Evolutionary conservation across 202 grass and related monocot genomes (phyloP).

Genomic region (Panicum hallii): DNA sequence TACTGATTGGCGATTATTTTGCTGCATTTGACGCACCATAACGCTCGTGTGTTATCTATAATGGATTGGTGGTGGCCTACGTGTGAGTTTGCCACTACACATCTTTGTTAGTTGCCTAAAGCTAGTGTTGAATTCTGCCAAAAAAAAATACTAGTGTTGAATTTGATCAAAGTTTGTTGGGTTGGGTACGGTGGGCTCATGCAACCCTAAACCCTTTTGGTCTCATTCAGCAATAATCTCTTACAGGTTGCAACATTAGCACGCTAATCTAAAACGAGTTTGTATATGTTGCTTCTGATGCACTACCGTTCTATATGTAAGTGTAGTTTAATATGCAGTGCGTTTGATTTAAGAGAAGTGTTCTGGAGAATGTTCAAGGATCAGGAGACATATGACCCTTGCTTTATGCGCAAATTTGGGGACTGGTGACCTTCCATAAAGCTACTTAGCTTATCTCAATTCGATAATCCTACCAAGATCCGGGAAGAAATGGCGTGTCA

Average conservation of each 20-base stretch:
- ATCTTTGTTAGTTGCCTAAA: background rate
- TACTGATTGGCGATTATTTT: conserved; percentile 7
- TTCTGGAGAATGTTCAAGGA: conserved; percentile 51
- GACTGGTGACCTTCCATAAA: background rate
- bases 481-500: background rate
- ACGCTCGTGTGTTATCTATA: background rate
- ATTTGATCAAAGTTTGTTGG: conserved; percentile 28
- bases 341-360: conserved; percentile 12
- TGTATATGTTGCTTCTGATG: background rate
- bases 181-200: background rate
- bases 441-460: background rate
- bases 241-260: background rate
- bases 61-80: too few relatives aligned
- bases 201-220: background rate
- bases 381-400: conserved; percentile 48
- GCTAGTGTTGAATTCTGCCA: too few relatives aligned
- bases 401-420: conserved; percentile 53
- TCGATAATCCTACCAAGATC: background rate
- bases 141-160: background rate
- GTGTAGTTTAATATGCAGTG: background rate
- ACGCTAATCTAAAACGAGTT: too few relatives aligned
- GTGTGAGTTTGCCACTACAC: conserved; percentile 28
- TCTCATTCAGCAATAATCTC: background rate
- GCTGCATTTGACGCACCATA: background rate
- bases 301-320: background rate